Conservation (phyloP, 2,329 filamentous ascomycete species). For the Stemphylium lycopersici region DNA sequence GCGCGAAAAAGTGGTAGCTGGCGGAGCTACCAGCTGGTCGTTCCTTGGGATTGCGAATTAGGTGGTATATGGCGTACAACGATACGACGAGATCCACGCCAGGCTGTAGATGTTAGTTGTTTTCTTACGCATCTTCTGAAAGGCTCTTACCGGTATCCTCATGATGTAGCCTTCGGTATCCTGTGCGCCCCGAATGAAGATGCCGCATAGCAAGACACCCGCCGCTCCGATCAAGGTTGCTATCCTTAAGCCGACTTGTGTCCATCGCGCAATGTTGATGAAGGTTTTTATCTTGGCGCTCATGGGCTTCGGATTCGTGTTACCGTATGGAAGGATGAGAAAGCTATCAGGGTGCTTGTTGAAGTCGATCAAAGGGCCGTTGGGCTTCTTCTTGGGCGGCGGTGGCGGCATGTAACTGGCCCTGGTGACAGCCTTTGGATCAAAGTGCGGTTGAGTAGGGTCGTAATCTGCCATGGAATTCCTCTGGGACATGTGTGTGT, state of each 20-base stretch:
- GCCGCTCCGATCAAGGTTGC: slow-evolving; percentile 71
- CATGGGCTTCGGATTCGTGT: slow-evolving; percentile 69
- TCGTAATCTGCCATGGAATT: slow-evolving; percentile 60
- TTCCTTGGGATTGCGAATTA: slow-evolving; percentile 70
- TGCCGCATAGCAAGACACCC: slow-evolving; percentile 75
- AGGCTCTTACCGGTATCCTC: slow-evolving; percentile 70
- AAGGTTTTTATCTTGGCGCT: slow-evolving; percentile 70
- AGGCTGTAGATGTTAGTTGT: slow-evolving; percentile 60
- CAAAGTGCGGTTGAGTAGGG: slow-evolving; percentile 63
- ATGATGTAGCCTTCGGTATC: slow-evolving; percentile 74
- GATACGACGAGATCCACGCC: slow-evolving; percentile 75
- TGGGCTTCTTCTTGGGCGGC: slow-evolving; percentile 64
- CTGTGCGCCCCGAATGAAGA: slow-evolving; percentile 75
- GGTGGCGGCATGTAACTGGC: slow-evolving; percentile 73
- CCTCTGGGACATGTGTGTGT: slow-evolving; percentile 66
- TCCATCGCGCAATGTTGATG: slow-evolving; percentile 71
- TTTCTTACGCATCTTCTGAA: neutral
- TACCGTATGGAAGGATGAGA: slow-evolving; percentile 67
- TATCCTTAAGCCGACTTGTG: slow-evolving; percentile 72
- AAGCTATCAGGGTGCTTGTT: slow-evolving; percentile 85
- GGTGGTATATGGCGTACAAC: slow-evolving; percentile 81
- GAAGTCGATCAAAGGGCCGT: slow-evolving; percentile 80
- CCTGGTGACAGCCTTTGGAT: slow-evolving; percentile 84
- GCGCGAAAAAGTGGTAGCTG: slow-evolving; percentile 87
- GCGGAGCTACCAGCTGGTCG: slow-evolving; percentile 80